Evolutionary conservation across 2,329 filamentous ascomycete species (phyloP).

Genomic region (Penicillium sp.): DNA sequence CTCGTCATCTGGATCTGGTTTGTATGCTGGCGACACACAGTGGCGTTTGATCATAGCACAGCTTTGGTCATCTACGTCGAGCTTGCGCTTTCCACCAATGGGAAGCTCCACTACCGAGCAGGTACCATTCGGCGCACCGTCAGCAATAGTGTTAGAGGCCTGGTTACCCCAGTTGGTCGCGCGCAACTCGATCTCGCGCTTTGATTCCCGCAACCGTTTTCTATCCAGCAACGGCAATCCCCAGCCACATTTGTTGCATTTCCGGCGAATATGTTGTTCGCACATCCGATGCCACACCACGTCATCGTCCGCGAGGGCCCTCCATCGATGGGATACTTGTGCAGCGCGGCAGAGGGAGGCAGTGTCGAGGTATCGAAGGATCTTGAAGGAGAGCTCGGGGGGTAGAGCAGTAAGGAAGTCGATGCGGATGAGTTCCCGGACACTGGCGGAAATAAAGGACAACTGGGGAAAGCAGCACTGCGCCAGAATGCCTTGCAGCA

Average conservation of each 20-base stretch:
- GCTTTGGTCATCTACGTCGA: constrained; percentile 31
- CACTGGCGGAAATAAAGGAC: constrained; percentile 85
- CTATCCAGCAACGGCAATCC: constrained; percentile 86
- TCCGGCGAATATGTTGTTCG: constrained; percentile 91
- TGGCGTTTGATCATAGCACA: constrained; percentile 35
- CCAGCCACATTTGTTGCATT: constrained; percentile 95
- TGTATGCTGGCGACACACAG: constrained; percentile 29
- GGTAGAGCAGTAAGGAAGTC: constrained; percentile 91
- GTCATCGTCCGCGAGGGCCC: constrained; percentile 89
- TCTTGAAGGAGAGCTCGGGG: constrained; percentile 87
- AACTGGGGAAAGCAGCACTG: constrained; percentile 98
- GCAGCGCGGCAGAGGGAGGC: constrained; percentile 93
- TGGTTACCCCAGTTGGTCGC: constrained; percentile 62
- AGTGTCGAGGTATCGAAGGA: constrained; percentile 89
- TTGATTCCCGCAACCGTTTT: constrained; percentile 83
- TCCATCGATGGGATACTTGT: constrained; percentile 88
- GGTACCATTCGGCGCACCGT: constrained; percentile 19
- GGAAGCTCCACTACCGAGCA: constrained; percentile 21
- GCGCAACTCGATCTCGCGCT: constrained; percentile 76
- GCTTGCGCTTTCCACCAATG: constrained; percentile 31
- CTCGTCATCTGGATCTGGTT: constrained; percentile 42
- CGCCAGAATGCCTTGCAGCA: constrained; percentile 93
- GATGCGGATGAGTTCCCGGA: constrained; percentile 94
- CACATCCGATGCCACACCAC: constrained; percentile 99
- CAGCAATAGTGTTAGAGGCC: constrained; percentile 46